Evolutionary conservation across 805 yeast species (phyloP).

Genomic region (Ogataea parapolymorpha): DNA sequence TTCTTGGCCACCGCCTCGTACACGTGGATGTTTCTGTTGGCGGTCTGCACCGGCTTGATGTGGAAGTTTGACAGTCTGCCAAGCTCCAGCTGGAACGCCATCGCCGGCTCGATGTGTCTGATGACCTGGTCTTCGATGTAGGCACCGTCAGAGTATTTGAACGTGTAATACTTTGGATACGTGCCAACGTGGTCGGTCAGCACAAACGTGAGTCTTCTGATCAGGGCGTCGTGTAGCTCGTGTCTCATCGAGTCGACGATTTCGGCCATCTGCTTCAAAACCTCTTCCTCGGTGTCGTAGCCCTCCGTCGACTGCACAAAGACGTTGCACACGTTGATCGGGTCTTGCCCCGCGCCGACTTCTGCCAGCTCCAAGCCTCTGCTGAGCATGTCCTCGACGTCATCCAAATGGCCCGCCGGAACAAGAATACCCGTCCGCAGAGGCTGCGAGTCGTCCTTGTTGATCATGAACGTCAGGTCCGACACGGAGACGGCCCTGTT

Average conservation of each 20-base stretch:
- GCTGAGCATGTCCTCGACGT: constrained; percentile 75
- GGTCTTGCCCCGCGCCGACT: constrained; percentile 40
- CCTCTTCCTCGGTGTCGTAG: constrained; percentile 63
- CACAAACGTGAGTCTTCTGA: constrained; percentile 92
- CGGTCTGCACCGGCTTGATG: constrained; percentile 92
- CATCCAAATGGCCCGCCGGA: constrained; percentile 81
- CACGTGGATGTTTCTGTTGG: constrained; percentile 95
- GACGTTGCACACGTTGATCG: constrained; percentile 80
- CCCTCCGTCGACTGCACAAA: constrained; percentile 74
- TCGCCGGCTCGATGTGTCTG: constrained; percentile 97
- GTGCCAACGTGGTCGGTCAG: constrained; percentile 79
- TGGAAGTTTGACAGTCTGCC: constrained; percentile 92
- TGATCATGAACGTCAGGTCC: constrained; percentile 82
- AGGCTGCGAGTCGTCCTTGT: constrained; percentile 60
- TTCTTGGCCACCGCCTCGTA: constrained; percentile 95
- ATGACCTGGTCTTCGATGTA: constrained; percentile 87
- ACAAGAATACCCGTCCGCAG: constrained; percentile 81
- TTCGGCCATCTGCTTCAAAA: constrained; percentile 59
- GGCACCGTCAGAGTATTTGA: constrained; percentile 68
- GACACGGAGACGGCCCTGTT: constrained; percentile 91
- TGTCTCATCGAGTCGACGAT: constrained; percentile 65
- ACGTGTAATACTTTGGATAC: constrained; percentile 94
- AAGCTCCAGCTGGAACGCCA: constrained; percentile 95
- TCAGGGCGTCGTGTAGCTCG: constrained; percentile 64
- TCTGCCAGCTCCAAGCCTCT: constrained; percentile 75